phyloP scores from a whole-genome alignment of 306 rosid species.

The Coriaria nepalensis region DNA sequence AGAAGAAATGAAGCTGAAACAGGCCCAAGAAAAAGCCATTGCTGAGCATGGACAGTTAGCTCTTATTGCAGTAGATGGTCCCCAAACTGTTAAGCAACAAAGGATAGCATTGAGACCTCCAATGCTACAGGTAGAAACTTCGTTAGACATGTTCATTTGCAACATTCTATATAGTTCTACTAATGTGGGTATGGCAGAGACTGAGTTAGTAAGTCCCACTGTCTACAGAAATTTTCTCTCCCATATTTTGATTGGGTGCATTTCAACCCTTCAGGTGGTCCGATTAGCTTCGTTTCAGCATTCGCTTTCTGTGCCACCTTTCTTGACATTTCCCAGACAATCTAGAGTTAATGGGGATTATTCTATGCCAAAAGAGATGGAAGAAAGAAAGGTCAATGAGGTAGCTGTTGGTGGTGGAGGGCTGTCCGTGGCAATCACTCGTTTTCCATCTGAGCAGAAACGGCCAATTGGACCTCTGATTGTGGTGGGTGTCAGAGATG shows the following conservation, averaged over 20 bases:
- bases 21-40: constrained; percentile 57
- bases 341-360: constrained; percentile 65
- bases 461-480: constrained; percentile 91
- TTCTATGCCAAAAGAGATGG: constrained; percentile 37
- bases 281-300: constrained; percentile 99
- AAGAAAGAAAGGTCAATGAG: constrained; percentile 72
- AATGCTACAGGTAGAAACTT: constrained; percentile 74
- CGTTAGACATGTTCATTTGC: neutral
- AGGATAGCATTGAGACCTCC: constrained; percentile 81
- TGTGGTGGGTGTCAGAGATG: constrained; percentile 93
- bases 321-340: constrained; percentile 61
- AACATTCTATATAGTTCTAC: no score
- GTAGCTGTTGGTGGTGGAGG: constrained; percentile 99
- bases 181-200: no score
- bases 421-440: constrained; percentile 89
- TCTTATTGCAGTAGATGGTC: constrained; percentile 70
- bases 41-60: constrained; percentile 90
- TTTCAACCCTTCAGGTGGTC: constrained; percentile 54
- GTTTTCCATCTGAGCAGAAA: constrained; percentile 90
- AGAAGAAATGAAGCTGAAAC: constrained; percentile 73
- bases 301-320: constrained; percentile 95
- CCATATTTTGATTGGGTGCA: constrained; percentile 6
- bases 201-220: no score
- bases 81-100: constrained; percentile 55
- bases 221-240: neutral